Evolutionary conservation across 2,329 filamentous ascomycete species (phyloP), one percentile per base, ranked within the genome.

Genomic region (Arthrobotrys entomopaga): DNA sequence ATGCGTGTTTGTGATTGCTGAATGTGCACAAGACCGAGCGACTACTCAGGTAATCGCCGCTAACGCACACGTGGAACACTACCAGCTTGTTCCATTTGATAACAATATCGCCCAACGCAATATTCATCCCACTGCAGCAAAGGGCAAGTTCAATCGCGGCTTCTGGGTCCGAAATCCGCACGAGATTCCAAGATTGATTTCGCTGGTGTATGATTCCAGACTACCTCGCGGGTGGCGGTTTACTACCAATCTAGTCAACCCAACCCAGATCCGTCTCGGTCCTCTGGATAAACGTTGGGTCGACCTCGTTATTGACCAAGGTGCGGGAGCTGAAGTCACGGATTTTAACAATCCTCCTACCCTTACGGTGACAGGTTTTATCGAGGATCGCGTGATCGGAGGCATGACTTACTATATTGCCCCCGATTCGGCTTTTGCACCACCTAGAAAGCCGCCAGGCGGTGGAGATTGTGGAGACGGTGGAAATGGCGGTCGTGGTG

Each of bases 1-100:
- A 54, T 54, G 52, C 24, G 52, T 54, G 52, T 54, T 54, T 29
- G 52, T 54, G 52, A 54, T 54, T 15, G 52, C 52, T 34, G 52
- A 54, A 22, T 54, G 52, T 22, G 19, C 24, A 34, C n/a, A 54
- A n/a, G 52, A 54, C 29, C 20, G 10, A n/a, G 52, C 52, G 52
- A 54, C 29, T 54, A 54, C 52, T 10, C 52, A 54, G 15, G 29
- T 54, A n/a, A 54, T 54, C 15, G 52, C 52, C 24, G 22, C 52
- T 38, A 54, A 54, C n/a, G 22, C 52, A 54, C 52, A 34, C 15
- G 52, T 54, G 24, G 52, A 54, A 38, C 52, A 54, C 22, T 54
- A 22, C 3, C 52, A 54, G 52, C 52, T 54, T 34, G 52, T 54
- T 34, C 52, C 52, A 2, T 54, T 54, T 24, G 52, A 54, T 15